These are phyloP conservation scores for Blastobotrys petasosporus DNA, from an alignment of 1,139 yeast species.

Conservation along the genomic window DNA sequence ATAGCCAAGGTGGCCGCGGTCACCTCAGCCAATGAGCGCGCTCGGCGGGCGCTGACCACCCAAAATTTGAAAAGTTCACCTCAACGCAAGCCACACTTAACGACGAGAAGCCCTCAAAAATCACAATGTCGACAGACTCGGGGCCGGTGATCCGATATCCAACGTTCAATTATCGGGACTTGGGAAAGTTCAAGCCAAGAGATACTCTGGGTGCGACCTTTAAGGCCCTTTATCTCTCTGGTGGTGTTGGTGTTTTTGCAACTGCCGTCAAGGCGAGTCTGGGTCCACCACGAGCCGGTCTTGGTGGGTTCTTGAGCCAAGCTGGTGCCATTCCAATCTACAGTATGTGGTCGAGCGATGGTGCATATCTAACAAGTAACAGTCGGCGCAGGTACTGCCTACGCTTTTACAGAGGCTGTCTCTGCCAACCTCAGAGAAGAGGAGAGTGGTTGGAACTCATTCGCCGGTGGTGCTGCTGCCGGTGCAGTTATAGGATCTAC, in stretches of 20 bases:
- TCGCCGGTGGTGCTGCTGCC: conserved; percentile 47
- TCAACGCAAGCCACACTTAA: too few relatives aligned
- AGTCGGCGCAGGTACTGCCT: conserved; percentile 38
- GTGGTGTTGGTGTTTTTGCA: conserved; percentile 36
- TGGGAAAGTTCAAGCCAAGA: conserved; percentile 34
- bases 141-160: conserved; percentile 13
- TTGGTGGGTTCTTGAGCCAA: conserved; percentile 16
- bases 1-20: too few relatives aligned
- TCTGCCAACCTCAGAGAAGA: conserved; percentile 41
- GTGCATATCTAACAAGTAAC: conserved; percentile 9
- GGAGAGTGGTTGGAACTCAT: conserved; percentile 43
- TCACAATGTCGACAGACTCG: neutral
- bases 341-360: conserved; percentile 4
- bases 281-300: conserved; percentile 27
- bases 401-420: conserved; percentile 36
- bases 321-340: conserved; percentile 13
- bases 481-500: conserved; percentile 42
- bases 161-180: conserved; percentile 11
- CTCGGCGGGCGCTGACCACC: too few relatives aligned
- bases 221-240: conserved; percentile 39
- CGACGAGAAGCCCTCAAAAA: too few relatives aligned
- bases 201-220: conserved; percentile 42
- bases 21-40: too few relatives aligned
- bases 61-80: too few relatives aligned
- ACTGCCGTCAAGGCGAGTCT: conserved; percentile 39